A percentile compares a stretch with the other conserved stretches of the same genome.
phyloP scores from a whole-genome alignment of 2,329 filamentous ascomycete species.

The Aspergillus quadrilineatus region DNA sequence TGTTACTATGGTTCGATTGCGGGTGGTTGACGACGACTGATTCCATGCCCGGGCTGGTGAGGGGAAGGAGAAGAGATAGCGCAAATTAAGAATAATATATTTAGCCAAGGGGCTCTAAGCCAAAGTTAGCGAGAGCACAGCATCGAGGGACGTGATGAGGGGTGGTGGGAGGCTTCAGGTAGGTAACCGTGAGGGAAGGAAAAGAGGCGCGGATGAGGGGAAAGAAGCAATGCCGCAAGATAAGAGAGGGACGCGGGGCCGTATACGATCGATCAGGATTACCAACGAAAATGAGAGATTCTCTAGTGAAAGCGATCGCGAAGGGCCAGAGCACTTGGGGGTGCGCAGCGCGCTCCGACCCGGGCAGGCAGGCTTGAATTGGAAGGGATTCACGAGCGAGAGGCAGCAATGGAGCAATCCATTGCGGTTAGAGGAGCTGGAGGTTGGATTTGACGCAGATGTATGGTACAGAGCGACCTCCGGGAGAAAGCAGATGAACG shows the following conservation, averaged over 20 bases:
- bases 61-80: not conserved
- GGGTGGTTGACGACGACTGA: slow-evolving; percentile 66
- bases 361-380: slow-evolving; percentile 7
- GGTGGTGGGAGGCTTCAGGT: slow-evolving; percentile 5
- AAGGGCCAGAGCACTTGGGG: slow-evolving; percentile 15
- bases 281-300: slow-evolving; percentile 7
- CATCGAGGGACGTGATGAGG: slow-evolving; percentile 8
- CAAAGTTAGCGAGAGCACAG: slow-evolving; percentile 17
- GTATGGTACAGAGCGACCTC: not conserved
- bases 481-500: not conserved
- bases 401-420: slow-evolving; percentile 8
- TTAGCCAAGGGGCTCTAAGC: slow-evolving; percentile 13
- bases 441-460: not conserved
- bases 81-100: slow-evolving; percentile 12
- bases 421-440: slow-evolving; percentile 8
- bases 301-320: slow-evolving; percentile 11
- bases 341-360: slow-evolving; percentile 12
- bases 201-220: slow-evolving; percentile 2
- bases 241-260: slow-evolving; percentile 10
- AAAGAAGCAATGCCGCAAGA: slow-evolving; percentile 1
- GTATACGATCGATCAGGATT: slow-evolving; percentile 16
- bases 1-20: slow-evolving; percentile 69
- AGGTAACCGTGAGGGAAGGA: not conserved
- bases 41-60: slow-evolving; percentile 53
- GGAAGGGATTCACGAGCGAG: slow-evolving; percentile 10